Base-by-base conservation (phyloP, 73 alveolate species). In the Effrenium voratum region DNA sequence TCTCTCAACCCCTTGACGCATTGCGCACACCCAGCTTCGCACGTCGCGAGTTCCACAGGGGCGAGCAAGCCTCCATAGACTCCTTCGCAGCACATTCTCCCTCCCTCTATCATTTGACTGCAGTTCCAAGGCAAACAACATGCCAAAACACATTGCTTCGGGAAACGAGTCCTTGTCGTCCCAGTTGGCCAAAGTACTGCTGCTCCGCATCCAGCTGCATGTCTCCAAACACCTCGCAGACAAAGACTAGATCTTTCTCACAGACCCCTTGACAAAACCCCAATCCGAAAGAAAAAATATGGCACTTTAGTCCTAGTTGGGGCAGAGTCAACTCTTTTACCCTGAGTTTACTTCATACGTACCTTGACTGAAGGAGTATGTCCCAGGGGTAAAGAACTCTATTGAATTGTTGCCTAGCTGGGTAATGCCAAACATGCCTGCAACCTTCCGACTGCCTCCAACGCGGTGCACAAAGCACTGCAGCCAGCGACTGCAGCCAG, bases 131-230 rank as follows among this genome's bases (percentile, higher is more conserved):
- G 28, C 72, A 57, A 57, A 57, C 30, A 57, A 57, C 30, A 55
- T 22, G 68, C 12, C 68, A 57, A 57, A 57, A 2, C 16, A 12
- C 22, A 22, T 12, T 55, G 72, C 72, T 57, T 22, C 28, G 72
- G 28, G n/a, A 22, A 57, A 22, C 47, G 34, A 5, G 77, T 34
- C 44, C 52, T 47, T 46, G 68, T 28, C 80, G 59, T 12, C 75
- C 26, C 76, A 90, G 80, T 57, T 70, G 97, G 30, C 97, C 97
- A 40, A 90, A 47, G 76, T 90, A 90, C 44, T 90, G 97, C 87
- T 90, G 97, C 87, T 90, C 97, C 19, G 97, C 97, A 34, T 90
- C 68, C 77, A 90, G 87, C 88, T 90, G 97, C 87, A 90, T 45
- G 43, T 90, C 97, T n/a, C 97, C 97, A 5, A 90, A 90, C 77